These are phyloP conservation scores for Aphanomyces astaci DNA, from an alignment of 352 stramenopile genomes.

Conservation along the genomic window DNA sequence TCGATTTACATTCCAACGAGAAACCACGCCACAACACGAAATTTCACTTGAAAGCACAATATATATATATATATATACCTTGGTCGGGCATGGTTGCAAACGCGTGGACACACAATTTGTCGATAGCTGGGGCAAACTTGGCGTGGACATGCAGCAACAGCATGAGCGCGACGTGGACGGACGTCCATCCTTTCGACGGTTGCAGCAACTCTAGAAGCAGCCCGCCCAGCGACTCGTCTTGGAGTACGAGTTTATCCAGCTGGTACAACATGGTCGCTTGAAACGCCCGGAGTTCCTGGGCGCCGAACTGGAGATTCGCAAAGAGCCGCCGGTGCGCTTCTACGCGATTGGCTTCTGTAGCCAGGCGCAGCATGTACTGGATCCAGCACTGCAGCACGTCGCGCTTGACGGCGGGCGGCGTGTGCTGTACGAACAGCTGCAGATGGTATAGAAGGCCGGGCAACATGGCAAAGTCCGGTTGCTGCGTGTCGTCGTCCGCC, in stretches of 20 bases:
- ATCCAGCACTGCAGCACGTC: slow-evolving; percentile 1
- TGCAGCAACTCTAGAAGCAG: slow-evolving; percentile 33
- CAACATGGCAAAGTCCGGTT: slow-evolving; percentile 15
- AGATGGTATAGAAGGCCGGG: slow-evolving; percentile 10
- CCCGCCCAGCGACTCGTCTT: slow-evolving; percentile 35
- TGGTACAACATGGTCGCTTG: slow-evolving; percentile 48
- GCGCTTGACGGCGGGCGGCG: not conserved
- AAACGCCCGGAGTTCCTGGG: slow-evolving; percentile 4
- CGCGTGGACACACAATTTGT: slow-evolving; percentile 26
- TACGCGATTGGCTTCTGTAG: not conserved
- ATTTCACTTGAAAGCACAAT: too few species aligned
- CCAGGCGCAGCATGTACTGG: not conserved
- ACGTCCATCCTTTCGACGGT: slow-evolving; percentile 27
- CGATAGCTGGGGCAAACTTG: slow-evolving; percentile 30
- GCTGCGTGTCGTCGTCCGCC: not conserved
- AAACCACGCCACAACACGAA: not conserved
- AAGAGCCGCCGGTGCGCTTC: not conserved
- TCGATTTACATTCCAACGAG: too few species aligned
- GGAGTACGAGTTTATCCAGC: slow-evolving; percentile 38
- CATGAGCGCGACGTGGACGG: slow-evolving; percentile 40
- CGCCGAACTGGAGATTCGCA: not conserved
- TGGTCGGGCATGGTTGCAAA: not conserved
- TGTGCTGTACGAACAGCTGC: slow-evolving; percentile 17
- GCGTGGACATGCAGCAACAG: slow-evolving; percentile 33
- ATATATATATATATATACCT: not conserved